Evolutionary conservation across 2,329 filamentous ascomycete genomes (phyloP).

Genomic region (Atkinsonella texensis): DNA sequence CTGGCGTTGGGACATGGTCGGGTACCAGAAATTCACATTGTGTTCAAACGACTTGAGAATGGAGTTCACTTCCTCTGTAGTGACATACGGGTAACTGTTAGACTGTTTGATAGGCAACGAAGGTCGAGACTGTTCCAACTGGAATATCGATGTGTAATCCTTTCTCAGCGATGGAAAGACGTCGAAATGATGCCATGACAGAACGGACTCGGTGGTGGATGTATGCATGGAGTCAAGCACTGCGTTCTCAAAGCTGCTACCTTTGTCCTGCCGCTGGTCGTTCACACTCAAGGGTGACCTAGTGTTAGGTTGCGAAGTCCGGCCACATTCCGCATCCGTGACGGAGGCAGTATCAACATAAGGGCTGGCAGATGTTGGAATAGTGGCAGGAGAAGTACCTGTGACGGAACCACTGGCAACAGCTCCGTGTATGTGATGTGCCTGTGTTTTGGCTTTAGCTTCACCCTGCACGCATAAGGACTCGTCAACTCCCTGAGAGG

Average conservation of each 20-base stretch:
- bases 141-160: constrained; percentile 33
- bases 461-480: neutral
- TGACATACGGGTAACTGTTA: constrained; percentile 30
- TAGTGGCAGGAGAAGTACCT: neutral
- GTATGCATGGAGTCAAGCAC: constrained; percentile 37
- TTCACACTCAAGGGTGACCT: constrained; percentile 13
- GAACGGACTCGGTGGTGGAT: constrained; percentile 37
- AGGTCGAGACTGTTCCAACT: constrained; percentile 31
- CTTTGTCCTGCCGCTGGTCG: constrained; percentile 9
- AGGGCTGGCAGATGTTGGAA: neutral
- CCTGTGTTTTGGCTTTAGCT: neutral
- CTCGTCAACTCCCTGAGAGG: neutral
- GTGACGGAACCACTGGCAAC: constrained; percentile 9
- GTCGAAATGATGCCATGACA: constrained; percentile 39
- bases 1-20: constrained; percentile 31
- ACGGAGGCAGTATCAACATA: constrained; percentile 3
- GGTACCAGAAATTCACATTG: constrained; percentile 42
- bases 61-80: constrained; percentile 26
- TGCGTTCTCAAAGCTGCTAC: constrained; percentile 29
- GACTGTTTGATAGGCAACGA: constrained; percentile 21
- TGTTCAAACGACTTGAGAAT: constrained; percentile 32
- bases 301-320: constrained; percentile 13
- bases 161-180: constrained; percentile 29
- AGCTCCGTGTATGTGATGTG: constrained; percentile 5
- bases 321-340: constrained; percentile 5